Base-by-base conservation (phyloP, 305 asterid genomes). In the Ilex paraguariensis region DNA sequence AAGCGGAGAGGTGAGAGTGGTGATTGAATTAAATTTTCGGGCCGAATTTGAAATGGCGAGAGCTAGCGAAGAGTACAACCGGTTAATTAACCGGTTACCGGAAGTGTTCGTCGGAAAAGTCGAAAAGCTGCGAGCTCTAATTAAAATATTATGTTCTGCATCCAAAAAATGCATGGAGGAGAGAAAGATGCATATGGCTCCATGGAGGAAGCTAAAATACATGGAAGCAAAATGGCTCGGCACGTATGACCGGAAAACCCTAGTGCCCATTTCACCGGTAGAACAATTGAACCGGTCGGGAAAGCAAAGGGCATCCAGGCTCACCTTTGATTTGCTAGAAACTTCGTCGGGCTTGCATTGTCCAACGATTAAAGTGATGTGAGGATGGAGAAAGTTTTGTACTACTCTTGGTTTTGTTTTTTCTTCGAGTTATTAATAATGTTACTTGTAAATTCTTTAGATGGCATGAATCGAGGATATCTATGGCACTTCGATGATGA, bases 141-240 rank as follows among this genome's bases (percentile, higher is more conserved):
- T 86, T 32, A 88, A 84, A 83, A 83, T 91, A 10, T 52, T 86
- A 66, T 86, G 98, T 16, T 69, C 72, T 0, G 94, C 94, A 0
- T 83, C 95, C 3, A 91, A 91, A 68, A 88, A 82, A 68, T 88
- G 96, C 80, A 86, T 86, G 96, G 86, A 80, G 79, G 95, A 84
- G 73, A 86, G 78, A 59, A 91, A 88, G 64, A 86, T 91, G 89
- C 95, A 86, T 69, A 66, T 91, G 82, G 98, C 85, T 4, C 98
- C 95, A 3, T 88, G 98, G 98, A 80, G 98, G 42, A 88, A 84
- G 72, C 90, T 84, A 1, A 77, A 85, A 2, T 91, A 88, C 79
- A 91, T 91, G 98, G 87, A 91, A 61, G 95, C 96, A 6, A 91
- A 91, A 77, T 91, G 98, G 98, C 75, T 86, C 3, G 74, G 70